Conservation (phyloP, 208 protist species). For the Lotmaria passim region DNA sequence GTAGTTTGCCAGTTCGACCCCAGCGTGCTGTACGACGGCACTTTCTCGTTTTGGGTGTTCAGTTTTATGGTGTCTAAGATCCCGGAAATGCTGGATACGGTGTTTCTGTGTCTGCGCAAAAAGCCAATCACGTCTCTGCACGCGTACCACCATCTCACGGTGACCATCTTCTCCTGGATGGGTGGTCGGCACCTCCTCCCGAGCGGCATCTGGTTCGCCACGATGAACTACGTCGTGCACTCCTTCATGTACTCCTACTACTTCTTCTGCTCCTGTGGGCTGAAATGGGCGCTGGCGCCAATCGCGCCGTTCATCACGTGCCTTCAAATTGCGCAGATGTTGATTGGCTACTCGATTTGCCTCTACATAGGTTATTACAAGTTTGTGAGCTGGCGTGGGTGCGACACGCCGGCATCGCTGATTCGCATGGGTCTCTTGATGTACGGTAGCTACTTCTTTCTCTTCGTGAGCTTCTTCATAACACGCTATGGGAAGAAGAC, state of each 20-base stretch:
- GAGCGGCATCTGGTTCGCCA: slow-evolving; percentile 75
- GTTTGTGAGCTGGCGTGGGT: slow-evolving; percentile 44
- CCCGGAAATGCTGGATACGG: slow-evolving; percentile 73
- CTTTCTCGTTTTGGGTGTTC: slow-evolving; percentile 64
- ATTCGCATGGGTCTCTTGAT: slow-evolving; percentile 72
- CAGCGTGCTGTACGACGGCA: slow-evolving; percentile 47
- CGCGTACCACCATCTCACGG: slow-evolving; percentile 86
- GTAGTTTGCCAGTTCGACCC: slow-evolving; percentile 49
- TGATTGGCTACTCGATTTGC: slow-evolving; percentile 72
- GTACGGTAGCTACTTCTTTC: slow-evolving; percentile 87
- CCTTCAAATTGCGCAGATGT: slow-evolving; percentile 85
- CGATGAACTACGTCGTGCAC: slow-evolving; percentile 91
- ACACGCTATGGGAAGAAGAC: slow-evolving; percentile 29
- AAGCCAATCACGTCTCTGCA: slow-evolving; percentile 75
- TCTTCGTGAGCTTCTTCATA: slow-evolving; percentile 80
- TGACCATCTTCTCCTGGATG: slow-evolving; percentile 85
- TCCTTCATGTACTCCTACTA: slow-evolving; percentile 94
- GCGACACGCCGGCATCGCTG: slow-evolving; percentile 40
- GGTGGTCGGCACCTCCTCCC: slow-evolving; percentile 49
- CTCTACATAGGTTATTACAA: slow-evolving; percentile 45
- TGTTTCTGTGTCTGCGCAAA: slow-evolving; percentile 69
- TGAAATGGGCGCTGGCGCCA: slow-evolving; percentile 40
- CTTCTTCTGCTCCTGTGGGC: slow-evolving; percentile 55
- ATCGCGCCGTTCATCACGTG: slow-evolving; percentile 65
- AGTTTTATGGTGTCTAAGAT: slow-evolving; percentile 75